phyloP scores from a whole-genome alignment of 2,329 filamentous ascomycete genomes.

The Cladosporium sp. region DNA sequence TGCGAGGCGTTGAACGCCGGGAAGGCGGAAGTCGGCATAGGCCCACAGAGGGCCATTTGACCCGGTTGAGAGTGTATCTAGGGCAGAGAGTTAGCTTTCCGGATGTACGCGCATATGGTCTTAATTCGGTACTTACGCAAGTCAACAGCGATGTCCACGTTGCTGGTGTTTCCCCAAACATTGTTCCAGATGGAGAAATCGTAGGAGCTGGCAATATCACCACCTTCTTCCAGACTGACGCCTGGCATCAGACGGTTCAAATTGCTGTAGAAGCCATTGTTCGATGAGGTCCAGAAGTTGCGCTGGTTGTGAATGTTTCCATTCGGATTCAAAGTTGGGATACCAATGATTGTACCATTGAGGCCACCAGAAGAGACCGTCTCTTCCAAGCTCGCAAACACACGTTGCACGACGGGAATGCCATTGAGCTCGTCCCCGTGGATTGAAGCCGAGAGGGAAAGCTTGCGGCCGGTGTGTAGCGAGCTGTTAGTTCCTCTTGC shows the following conservation, averaged over 20 bases:
- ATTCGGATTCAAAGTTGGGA: slow-evolving; percentile 37
- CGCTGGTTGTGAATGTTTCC: slow-evolving; percentile 38
- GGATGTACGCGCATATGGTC: background rate
- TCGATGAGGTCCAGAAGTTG: slow-evolving; percentile 33
- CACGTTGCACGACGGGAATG: slow-evolving; percentile 34
- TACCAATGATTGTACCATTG: slow-evolving; percentile 32
- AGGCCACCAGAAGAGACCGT: slow-evolving; percentile 27
- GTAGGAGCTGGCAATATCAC: slow-evolving; percentile 16
- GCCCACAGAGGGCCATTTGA: slow-evolving; percentile 36
- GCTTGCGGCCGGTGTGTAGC: slow-evolving; percentile 33
- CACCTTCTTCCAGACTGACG: slow-evolving; percentile 26
- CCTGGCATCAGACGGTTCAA: slow-evolving; percentile 61
- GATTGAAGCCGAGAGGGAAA: slow-evolving; percentile 36
- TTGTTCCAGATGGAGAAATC: slow-evolving; percentile 37
- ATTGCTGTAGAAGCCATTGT: slow-evolving; percentile 53
- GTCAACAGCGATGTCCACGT: slow-evolving; percentile 38
- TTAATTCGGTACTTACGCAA: slow-evolving; percentile 17
- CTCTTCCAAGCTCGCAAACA: slow-evolving; percentile 35
- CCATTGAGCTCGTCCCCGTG: slow-evolving; percentile 39
- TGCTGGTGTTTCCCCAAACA: slow-evolving; percentile 35
- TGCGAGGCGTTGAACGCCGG: slow-evolving; percentile 36
- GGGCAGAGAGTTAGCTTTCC: background rate
- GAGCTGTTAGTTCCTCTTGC: slow-evolving; percentile 35
- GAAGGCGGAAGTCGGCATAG: slow-evolving; percentile 36
- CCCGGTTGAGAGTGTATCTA: slow-evolving; percentile 35